Evolutionary conservation across 495 filamentous ascomycete species (phyloP), one percentile per base, ranked within the genome.

Genomic region (Lasiosphaeris hirsuta): DNA sequence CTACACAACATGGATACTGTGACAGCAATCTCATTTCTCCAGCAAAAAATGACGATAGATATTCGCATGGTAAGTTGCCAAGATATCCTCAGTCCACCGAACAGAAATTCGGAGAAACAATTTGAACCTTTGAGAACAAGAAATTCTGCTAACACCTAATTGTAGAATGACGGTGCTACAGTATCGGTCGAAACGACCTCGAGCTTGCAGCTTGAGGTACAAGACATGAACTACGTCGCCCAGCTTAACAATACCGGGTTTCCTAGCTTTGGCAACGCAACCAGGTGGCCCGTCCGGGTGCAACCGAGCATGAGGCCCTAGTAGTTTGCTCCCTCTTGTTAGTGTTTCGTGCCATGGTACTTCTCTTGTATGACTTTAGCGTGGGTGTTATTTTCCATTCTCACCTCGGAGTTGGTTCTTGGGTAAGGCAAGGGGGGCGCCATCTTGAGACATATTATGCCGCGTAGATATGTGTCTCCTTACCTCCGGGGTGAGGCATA

Each of bases 171-270:
- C 10, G 59, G 56, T 13, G 38, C 44, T 11, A 13, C 42, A 11
- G 42, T 64, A 3, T 39, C 63, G 1, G 34, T 60, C 18, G 35
- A 11, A 18, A 44, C 37, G 9, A 46, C 54, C 13, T 60, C 63
- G 19, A 68, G 60, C 38, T 41, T 70, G n/a, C 40, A 64, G n/a
- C 30, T 68, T 15, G 58, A 61, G n/a, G 18, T 68, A 18, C 58
- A 63, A 19, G 53, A 34, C 17, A 44, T 58, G 35, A 52, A 57
- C 14, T 68, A 63, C 51, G 17, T 36, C 13, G 60, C 63, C 7
- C 37, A 51, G 13, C 14, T 17, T 10, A 52, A 58, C 23, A 19
- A 54, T 18, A 38, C 17, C 17, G 36, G 23, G 14, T 67, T 69
- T n/a, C 63, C 65, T 0, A 11, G 19, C 15, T 60, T 69, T 46